Evolutionary conservation across 257 asterid species (phyloP).

Genomic region (Hygrophila difformis): DNA sequence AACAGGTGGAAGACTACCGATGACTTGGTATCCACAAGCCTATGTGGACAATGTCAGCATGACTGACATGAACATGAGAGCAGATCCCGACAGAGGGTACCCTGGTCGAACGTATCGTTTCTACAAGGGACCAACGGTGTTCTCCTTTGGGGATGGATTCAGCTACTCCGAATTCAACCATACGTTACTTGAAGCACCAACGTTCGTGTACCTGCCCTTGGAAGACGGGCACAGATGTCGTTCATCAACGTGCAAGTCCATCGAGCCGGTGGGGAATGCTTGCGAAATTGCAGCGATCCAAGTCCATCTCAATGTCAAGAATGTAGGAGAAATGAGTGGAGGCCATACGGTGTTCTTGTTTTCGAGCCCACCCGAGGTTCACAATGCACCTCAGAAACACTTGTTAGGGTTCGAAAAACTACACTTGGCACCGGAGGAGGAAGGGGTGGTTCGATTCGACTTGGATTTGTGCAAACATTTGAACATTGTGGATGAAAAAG

Average conservation of each 20-base stretch:
- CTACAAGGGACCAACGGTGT: conserved; percentile 67
- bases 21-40: conserved; percentile 92
- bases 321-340: conserved; percentile 39
- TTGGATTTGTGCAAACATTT: conserved; percentile 47
- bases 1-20: conserved; percentile 74
- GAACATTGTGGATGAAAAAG: conserved; percentile 47
- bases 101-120: conserved; percentile 78
- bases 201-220: conserved; percentile 22
- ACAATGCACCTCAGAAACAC: conserved; percentile 53
- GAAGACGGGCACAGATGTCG: conserved; percentile 40
- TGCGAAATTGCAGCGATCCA: conserved; percentile 30
- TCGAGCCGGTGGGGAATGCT: conserved; percentile 19
- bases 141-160: conserved; percentile 59
- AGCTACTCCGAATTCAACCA: conserved; percentile 44
- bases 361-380: conserved; percentile 49
- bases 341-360: conserved; percentile 50
- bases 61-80: conserved; percentile 85
- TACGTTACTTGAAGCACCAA: conserved; percentile 37
- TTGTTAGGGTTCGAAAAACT: conserved; percentile 41
- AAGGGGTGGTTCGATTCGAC: conserved; percentile 30
- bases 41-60: conserved; percentile 47
- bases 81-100: conserved; percentile 49
- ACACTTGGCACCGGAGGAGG: conserved; percentile 22
- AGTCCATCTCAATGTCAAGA: conserved; percentile 38
- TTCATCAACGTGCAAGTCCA: conserved; percentile 30